Evolutionary conservation across 352 stramenopile species (phyloP), one percentile per base, ranked within the genome.

Genomic region (Globisporangium rhizosaccharum): DNA sequence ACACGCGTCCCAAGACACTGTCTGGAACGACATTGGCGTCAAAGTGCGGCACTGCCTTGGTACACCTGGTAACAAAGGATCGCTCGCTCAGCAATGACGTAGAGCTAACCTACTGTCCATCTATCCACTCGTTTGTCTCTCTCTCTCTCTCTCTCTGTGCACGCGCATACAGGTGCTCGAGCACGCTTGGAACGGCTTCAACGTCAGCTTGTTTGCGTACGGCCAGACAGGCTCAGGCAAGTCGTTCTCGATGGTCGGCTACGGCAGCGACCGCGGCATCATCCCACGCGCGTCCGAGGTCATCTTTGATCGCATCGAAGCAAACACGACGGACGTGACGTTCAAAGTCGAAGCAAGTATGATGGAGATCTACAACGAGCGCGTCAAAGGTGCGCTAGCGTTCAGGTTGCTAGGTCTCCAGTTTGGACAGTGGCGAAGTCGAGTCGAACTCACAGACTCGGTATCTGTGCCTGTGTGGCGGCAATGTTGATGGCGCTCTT

Each of bases 361-460:
- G 86, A 87, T 96, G 77, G 86, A 96, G 50, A 93, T 96, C 53
- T 96, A 96, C 70, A 96, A 94, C 50, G 86, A 96, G 53, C 81
- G 81, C 6, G 85, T 94, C 4, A 92, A 91, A 89, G 82, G 82
- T 87, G 41, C 26, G 39, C 12, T 45, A 25, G 10, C 15, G 28
- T 6, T 33, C 6, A 6, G 6, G 28, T 33, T 33, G 28, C 28
- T 33, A 39, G 33, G 5, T 39, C 30, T 10, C 9, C 30, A 9
- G 2, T 9, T 36, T 36, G 6, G 30, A 36, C 30, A 36, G 9
- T 39, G 33, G 33, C 33, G 33, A 39, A 12, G 33, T 39, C 33
- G 33, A 12, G 33, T 39, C 33, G 33, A 10, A 12, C 33, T 39
- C 33, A 39, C 33, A 46, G 41, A 45, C 41, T 18, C 18, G 41